Evolutionary conservation across 2,329 filamentous ascomycete species (phyloP), one percentile per base, ranked within the genome.

Genomic region (Nemania sp.): DNA sequence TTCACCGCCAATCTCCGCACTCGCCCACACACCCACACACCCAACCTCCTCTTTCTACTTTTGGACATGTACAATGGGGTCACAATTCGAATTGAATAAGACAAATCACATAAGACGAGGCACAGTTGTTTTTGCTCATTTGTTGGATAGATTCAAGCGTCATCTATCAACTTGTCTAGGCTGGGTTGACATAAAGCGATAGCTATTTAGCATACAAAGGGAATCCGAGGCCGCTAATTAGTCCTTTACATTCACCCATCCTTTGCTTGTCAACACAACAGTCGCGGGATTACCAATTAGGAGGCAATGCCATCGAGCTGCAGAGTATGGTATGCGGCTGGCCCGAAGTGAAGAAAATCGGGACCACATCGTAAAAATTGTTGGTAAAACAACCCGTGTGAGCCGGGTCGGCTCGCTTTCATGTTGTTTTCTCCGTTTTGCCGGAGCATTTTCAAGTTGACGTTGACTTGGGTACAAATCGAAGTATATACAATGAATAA

Each of bases 381-480:
- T 28, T 33, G n/a, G 20, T 36, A 40, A 57, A 59, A 64, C 62
- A 65, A 62, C 60, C 56, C 60, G 56, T 12, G 9, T 11, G 28
- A 56, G 56, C 60, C 59, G 14, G 12, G 28, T 30, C 24, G 41
- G 44, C 49, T 49, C 49, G 40, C 33, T 57, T 55, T 59, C 52
- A 51, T 61, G 58, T 59, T 45, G 58, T 62, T 63, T 63, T 44
- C 31, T 44, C 39, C 36, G 26, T 28, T 24, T 48, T 57, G 60
- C 56, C 59, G 62, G 61, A 66, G 65, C 64, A 59, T 52, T 50
- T 42, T 54, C 49, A 52, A 31, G 15, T 23, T 43, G 36, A 37
- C 24, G 31, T 37, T 9, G 19, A 26, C 28, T 49, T 54, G 56
- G 47, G 26, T 31, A 43, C 5, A 41, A 22, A 46, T 30, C 24